These are phyloP conservation scores for Fusarium tjaetaba DNA, from an alignment of 2,329 filamentous ascomycete species.

Conservation along the genomic window DNA sequence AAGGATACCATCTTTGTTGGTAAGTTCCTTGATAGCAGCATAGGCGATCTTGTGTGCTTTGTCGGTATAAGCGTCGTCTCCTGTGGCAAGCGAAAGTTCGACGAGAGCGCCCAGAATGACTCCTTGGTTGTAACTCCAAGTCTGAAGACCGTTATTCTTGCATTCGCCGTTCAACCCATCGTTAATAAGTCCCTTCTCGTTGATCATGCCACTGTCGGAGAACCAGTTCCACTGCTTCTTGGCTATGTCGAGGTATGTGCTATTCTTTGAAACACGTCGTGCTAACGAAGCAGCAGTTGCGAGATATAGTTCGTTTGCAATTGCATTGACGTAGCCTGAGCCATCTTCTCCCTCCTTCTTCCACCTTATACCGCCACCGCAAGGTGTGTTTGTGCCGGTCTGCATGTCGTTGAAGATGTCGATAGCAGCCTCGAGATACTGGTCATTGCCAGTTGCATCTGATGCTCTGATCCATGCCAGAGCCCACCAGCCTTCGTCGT, in stretches of 20 bases:
- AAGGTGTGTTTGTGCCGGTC: conserved; percentile 57
- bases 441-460: conserved; percentile 61
- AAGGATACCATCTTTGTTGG: conserved; percentile 59
- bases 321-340: conserved; percentile 60
- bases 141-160: conserved; percentile 61
- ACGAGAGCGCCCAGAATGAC: conserved; percentile 64
- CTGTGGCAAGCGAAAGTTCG: conserved; percentile 60
- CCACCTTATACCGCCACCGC: conserved; percentile 67
- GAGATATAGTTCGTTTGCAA: conserved; percentile 68
- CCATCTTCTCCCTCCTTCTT: conserved; percentile 56
- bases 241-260: conserved; percentile 60
- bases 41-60: conserved; percentile 60
- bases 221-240: conserved; percentile 65
- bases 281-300: conserved; percentile 63
- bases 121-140: conserved; percentile 68
- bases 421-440: conserved; percentile 64
- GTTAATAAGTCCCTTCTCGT: conserved; percentile 60
- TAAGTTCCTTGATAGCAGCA: conserved; percentile 59
- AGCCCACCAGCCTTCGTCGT: conserved; percentile 73
- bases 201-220: conserved; percentile 61
- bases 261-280: conserved; percentile 55
- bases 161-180: conserved; percentile 61
- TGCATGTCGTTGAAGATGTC: conserved; percentile 67
- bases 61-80: conserved; percentile 53
- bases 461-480: conserved; percentile 66